Evolutionary conservation across 2,329 filamentous ascomycete genomes (phyloP).

Genomic region (Xylariaceae sp.): DNA sequence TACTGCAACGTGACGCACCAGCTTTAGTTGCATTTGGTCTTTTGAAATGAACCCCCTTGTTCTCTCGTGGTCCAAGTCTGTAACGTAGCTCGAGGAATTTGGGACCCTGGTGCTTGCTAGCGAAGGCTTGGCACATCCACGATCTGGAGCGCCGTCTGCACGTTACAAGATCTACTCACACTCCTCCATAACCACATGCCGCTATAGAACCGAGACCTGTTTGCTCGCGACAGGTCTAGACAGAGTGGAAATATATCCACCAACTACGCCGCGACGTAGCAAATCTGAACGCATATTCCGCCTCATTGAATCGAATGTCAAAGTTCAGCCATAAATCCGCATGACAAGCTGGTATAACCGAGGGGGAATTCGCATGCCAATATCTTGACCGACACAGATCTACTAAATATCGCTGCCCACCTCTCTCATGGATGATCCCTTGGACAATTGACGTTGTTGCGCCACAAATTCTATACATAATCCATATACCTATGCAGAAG

Average conservation of each 20-base stretch:
- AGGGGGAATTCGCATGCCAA: too few species aligned
- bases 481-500: slow-evolving; percentile 25
- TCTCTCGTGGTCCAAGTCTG: slow-evolving; percentile 18
- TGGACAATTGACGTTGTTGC: neutral
- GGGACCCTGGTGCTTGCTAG: slow-evolving; percentile 18
- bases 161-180: slow-evolving; percentile 21
- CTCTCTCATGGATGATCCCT: neutral
- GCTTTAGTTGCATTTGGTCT: slow-evolving; percentile 14
- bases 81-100: slow-evolving; percentile 19
- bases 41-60: slow-evolving; percentile 14
- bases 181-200: slow-evolving; percentile 2
- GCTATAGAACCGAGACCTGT: too few species aligned
- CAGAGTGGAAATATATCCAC: too few species aligned
- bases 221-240: neutral
- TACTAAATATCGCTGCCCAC: neutral
- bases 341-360: too few species aligned
- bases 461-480: neutral
- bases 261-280: too few species aligned
- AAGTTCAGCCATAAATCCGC: too few species aligned
- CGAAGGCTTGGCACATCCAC: slow-evolving; percentile 20
- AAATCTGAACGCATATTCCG: too few species aligned
- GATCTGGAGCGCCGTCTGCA: slow-evolving; percentile 23
- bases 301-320: too few species aligned
- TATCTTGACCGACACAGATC: too few species aligned
- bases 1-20: slow-evolving; percentile 29